Percentiles rank a stretch among this genome's conserved stretches.
Evolutionary conservation across 1,139 yeast species (phyloP).

Genomic region (Debaryomyces sp.): DNA sequence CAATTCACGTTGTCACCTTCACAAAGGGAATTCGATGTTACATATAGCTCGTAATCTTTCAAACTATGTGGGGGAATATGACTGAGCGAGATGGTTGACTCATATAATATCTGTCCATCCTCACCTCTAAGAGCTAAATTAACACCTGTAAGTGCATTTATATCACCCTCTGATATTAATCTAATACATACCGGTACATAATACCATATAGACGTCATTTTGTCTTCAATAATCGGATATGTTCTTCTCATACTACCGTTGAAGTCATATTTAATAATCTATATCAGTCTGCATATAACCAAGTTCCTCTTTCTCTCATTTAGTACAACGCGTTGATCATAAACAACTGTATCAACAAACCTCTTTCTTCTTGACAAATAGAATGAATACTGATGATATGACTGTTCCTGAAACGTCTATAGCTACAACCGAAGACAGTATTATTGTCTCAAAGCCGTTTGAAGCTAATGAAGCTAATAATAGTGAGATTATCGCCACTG

Average conservation of each 20-base stretch:
- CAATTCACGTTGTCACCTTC: constrained; percentile 22
- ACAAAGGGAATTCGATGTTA: constrained; percentile 20
- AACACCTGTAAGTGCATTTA: constrained; percentile 32
- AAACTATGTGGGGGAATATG: constrained; percentile 17
- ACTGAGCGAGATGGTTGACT: constrained; percentile 21
- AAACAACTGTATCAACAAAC: background rate
- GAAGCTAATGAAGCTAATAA: background rate
- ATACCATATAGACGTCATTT: constrained; percentile 18
- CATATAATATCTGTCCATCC: constrained; percentile 15
- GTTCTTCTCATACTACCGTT: background rate
- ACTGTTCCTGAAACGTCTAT: constrained; percentile 2
- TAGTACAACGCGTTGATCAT: constrained; percentile 3
- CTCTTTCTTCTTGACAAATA: background rate
- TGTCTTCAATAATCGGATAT: background rate
- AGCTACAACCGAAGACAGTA: background rate
- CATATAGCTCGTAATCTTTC: constrained; percentile 18
- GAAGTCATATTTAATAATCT: background rate
- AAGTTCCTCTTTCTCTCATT: background rate
- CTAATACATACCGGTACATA: constrained; percentile 32
- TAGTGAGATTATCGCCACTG: background rate
- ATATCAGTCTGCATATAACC: background rate
- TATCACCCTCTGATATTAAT: constrained; percentile 19
- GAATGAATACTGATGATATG: constrained; percentile 3
- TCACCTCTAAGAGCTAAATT: constrained; percentile 20
- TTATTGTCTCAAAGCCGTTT: background rate